A percentile compares a stretch with the other conserved stretches of the same genome.
These are phyloP conservation scores for Lodderomyces margitis DNA, from an alignment of 1,139 yeast genomes.

Conservation along the genomic window DNA sequence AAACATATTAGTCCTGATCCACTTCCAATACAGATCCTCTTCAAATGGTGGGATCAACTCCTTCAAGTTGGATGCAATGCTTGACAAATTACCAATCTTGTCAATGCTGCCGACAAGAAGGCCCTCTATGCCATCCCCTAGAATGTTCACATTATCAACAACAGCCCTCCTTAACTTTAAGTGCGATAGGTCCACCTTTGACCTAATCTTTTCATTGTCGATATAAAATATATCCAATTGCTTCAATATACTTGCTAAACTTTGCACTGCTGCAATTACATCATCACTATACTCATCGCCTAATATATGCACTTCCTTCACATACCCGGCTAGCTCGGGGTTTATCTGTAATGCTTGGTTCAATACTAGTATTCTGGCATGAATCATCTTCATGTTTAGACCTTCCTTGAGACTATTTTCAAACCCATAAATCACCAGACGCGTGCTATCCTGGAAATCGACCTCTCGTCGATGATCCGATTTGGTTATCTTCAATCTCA, in stretches of 20 bases:
- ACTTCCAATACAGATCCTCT: constrained; percentile 17
- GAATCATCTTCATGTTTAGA: constrained; percentile 24
- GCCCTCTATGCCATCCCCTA: constrained; percentile 10
- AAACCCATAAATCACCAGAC: constrained; percentile 28
- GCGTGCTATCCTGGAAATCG: constrained; percentile 26
- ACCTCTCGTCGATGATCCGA: constrained; percentile 15
- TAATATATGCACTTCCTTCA: constrained; percentile 24
- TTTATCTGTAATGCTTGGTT: constrained; percentile 28
- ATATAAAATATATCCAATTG: constrained; percentile 17
- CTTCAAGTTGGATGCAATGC: not conserved
- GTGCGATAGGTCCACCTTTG: constrained; percentile 7
- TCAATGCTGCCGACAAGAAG: constrained; percentile 12
- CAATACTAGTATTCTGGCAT: constrained; percentile 29
- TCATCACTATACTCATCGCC: constrained; percentile 14
- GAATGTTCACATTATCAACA: constrained; percentile 6
- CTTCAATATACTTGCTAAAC: constrained; percentile 10
- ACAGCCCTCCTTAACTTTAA: constrained; percentile 14
- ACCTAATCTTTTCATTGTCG: constrained; percentile 17
- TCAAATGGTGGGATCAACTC: constrained; percentile 19
- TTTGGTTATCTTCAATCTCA: constrained; percentile 11
- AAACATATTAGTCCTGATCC: constrained; percentile 14
- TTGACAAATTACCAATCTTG: constrained; percentile 1
- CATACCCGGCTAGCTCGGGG: constrained; percentile 22
- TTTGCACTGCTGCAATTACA: constrained; percentile 13
- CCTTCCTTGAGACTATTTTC: constrained; percentile 8